Evolutionary conservation across 2,329 filamentous ascomycete genomes (phyloP).

Genomic region (Ophioceras dolichostomum): DNA sequence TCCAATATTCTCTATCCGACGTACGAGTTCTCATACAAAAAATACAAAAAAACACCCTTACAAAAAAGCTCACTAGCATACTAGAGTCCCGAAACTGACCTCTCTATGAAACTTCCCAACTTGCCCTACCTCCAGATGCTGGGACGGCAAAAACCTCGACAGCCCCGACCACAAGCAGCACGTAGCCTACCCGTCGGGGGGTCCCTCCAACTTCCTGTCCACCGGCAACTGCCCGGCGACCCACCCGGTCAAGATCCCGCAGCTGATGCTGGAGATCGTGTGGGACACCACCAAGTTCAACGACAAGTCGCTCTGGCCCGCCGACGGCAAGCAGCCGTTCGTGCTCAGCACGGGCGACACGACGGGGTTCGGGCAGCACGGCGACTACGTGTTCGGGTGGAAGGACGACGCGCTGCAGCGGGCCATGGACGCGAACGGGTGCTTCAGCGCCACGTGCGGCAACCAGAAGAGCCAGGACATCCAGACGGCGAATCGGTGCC

Average conservation of each 20-base stretch:
- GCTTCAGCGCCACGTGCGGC: constrained; percentile 17
- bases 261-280: constrained; percentile 33
- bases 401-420: constrained; percentile 25
- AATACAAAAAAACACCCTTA: too few species aligned
- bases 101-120: constrained; percentile 28
- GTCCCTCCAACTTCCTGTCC: constrained; percentile 15
- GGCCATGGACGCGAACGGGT: constrained; percentile 25
- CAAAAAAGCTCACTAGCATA: constrained; percentile 13
- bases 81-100: constrained; percentile 28
- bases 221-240: constrained; percentile 33
- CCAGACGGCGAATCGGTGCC: constrained; percentile 14
- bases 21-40: constrained; percentile 29
- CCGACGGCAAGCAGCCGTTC: constrained; percentile 5
- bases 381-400: constrained; percentile 30
- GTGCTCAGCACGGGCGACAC: constrained; percentile 4
- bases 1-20: constrained; percentile 34
- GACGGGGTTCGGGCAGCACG: constrained; percentile 16
- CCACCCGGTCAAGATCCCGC: constrained; percentile 41
- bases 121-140: constrained; percentile 21
- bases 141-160: constrained; percentile 36
- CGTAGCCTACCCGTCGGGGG: constrained; percentile 31
- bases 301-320: constrained; percentile 7
- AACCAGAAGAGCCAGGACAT: constrained; percentile 12
- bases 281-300: constrained; percentile 12
- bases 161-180: constrained; percentile 31